Conservation (phyloP, 768 basidiomycete genomes). For the Collybia sordida region DNA sequence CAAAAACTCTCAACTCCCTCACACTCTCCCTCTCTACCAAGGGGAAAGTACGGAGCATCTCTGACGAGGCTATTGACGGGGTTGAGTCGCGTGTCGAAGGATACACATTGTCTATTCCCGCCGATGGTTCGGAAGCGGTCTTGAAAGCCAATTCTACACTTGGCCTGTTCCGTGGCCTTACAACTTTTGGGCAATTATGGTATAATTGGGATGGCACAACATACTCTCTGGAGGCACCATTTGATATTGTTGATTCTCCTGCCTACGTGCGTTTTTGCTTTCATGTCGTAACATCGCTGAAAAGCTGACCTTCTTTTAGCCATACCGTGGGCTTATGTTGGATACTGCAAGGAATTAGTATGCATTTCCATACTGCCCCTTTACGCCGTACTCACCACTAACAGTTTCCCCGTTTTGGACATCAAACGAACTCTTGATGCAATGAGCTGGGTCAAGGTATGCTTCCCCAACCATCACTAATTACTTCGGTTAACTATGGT, state of each 20-base stretch:
- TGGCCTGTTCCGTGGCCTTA: conserved; percentile 70
- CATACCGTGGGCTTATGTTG: conserved; percentile 75
- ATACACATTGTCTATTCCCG: conserved; percentile 58
- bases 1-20: conserved; percentile 43
- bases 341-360: conserved; percentile 80
- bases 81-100: conserved; percentile 58
- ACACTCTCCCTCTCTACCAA: conserved; percentile 39
- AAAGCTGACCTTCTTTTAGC: conserved; percentile 43
- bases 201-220: conserved; percentile 51
- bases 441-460: conserved; percentile 74
- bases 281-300: background rate
- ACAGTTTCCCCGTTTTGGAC: conserved; percentile 61
- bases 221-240: conserved; percentile 57
- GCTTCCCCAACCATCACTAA: conserved; percentile 25
- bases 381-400: background rate
- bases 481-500: background rate
- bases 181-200: conserved; percentile 74
- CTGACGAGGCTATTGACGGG: conserved; percentile 50
- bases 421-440: conserved; percentile 72
- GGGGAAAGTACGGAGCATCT: conserved; percentile 43
- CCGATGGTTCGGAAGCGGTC: conserved; percentile 52
- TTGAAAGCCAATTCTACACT: conserved; percentile 64
- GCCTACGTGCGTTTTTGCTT: conserved; percentile 51
- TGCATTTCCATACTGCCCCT: conserved; percentile 14
- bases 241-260: conserved; percentile 60